A percentile compares a stretch with the other conserved stretches of the same genome.
Evolutionary conservation across 139 green algal species (phyloP).

Genomic region (Ettlia oleoabundans): DNA sequence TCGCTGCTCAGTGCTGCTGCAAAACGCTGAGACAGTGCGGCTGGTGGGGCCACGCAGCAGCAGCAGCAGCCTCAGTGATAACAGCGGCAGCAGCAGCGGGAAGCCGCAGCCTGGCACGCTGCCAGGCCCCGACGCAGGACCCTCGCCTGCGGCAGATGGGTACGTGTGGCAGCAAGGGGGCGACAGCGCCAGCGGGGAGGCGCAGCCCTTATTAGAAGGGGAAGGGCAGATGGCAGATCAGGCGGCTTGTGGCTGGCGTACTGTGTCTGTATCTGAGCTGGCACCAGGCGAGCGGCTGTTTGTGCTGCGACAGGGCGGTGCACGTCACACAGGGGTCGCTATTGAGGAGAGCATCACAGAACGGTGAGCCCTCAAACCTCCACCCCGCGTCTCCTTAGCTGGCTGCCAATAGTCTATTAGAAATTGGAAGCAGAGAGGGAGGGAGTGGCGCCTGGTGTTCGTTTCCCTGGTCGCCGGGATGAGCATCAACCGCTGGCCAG

Average conservation of each 20-base stretch:
- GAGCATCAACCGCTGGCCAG: no score
- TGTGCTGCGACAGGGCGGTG: slow-evolving; percentile 62
- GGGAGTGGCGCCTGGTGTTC: no score
- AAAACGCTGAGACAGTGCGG: slow-evolving; percentile 95
- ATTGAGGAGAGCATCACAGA: slow-evolving; percentile 83
- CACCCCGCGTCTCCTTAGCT: no score
- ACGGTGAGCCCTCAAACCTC: no score
- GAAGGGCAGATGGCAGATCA: not conserved
- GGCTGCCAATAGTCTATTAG: no score
- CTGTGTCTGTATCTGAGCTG: slow-evolving; percentile 77
- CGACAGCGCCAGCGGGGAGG: not conserved
- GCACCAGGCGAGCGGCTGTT: slow-evolving; percentile 68
- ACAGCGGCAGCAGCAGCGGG: not conserved
- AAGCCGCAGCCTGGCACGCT: no score
- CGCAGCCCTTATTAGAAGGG: not conserved
- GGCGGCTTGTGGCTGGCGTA: slow-evolving; percentile 51
- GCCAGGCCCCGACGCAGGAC: not conserved
- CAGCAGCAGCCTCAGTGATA: slow-evolving; percentile 3
- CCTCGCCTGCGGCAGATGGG: not conserved
- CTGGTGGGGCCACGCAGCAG: slow-evolving; percentile 66
- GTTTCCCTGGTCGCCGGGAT: no score
- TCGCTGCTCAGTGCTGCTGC: slow-evolving; percentile 60
- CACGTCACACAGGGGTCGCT: slow-evolving; percentile 83
- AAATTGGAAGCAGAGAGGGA: no score
- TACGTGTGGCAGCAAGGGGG: not conserved